phyloP scores from a whole-genome alignment of 1,284 basidiomycete genomes.

The Blastosporella zonata region DNA sequence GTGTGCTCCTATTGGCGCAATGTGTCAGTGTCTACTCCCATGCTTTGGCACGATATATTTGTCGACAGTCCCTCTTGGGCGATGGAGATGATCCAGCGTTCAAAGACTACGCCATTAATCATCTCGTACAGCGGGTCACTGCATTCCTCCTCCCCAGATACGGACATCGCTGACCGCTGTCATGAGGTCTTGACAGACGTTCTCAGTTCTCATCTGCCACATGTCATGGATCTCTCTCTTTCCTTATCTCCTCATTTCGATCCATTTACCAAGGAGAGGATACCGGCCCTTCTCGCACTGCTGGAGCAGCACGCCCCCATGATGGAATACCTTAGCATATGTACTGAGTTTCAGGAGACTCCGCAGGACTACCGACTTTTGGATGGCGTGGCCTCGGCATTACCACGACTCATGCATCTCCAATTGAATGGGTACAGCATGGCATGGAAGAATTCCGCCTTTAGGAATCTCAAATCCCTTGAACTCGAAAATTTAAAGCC shows the following conservation, averaged over 20 bases:
- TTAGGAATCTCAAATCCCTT: not conserved
- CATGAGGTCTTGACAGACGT: not conserved
- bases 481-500: not conserved
- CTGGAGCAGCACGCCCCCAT: not conserved
- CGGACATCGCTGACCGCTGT: not conserved
- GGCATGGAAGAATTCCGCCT: not conserved
- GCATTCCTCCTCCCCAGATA: not conserved
- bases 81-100: conserved; percentile 10
- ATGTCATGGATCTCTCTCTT: not conserved
- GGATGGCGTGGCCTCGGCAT: not conserved
- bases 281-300: not conserved
- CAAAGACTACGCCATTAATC: conserved; percentile 5
- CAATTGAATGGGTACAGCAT: not conserved
- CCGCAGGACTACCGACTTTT: not conserved
- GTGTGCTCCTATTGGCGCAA: conserved; percentile 11
- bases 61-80: conserved; percentile 5
- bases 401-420: conserved; percentile 36
- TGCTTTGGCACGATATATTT: conserved; percentile 8
- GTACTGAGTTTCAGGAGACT: no score
- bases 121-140: not conserved
- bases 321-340: conserved; percentile 42
- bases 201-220: not conserved
- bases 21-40: conserved; percentile 7
- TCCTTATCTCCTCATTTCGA: not conserved
- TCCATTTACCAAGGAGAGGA: not conserved